These are phyloP conservation scores for Russula brevipes DNA, from an alignment of 768 basidiomycete genomes.

Conservation along the genomic window DNA sequence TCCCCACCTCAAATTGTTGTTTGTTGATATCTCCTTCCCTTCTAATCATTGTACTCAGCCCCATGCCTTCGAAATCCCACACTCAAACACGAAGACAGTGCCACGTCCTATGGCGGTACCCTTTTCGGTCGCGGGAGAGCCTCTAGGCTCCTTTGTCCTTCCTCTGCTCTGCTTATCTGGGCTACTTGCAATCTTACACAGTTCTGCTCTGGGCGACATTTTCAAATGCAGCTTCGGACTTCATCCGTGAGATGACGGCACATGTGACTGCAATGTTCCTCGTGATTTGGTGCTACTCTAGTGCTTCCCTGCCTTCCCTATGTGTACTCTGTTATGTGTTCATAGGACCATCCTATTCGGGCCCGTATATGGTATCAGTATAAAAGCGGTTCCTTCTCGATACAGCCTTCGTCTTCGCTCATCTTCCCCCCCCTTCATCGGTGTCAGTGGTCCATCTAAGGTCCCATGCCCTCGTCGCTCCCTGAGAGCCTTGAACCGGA, in stretches of 20 bases:
- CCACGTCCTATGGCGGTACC: neutral
- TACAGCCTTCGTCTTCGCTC: neutral
- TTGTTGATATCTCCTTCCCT: neutral
- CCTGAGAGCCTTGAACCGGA: conserved; percentile 5
- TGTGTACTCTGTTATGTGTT: neutral
- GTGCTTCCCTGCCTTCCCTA: neutral
- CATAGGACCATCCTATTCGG: conserved; percentile 1
- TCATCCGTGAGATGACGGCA: neutral
- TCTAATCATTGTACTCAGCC: neutral
- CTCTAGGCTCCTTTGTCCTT: neutral
- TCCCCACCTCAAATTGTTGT: too few relatives aligned
- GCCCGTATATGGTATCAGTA: neutral
- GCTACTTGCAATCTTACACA: neutral
- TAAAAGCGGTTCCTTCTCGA: neutral
- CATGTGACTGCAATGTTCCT: conserved; percentile 1
- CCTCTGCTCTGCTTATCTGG: too few relatives aligned
- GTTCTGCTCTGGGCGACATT: neutral
- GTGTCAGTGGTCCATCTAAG: neutral
- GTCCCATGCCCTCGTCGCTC: neutral
- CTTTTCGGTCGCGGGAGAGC: too few relatives aligned
- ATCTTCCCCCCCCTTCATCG: neutral
- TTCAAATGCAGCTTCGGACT: neutral
- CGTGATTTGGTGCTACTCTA: neutral
- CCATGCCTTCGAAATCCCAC: neutral
- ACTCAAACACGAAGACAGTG: neutral